Evolutionary conservation across 2,329 filamentous ascomycete species (phyloP).

Genomic region (Monascus ruber): DNA sequence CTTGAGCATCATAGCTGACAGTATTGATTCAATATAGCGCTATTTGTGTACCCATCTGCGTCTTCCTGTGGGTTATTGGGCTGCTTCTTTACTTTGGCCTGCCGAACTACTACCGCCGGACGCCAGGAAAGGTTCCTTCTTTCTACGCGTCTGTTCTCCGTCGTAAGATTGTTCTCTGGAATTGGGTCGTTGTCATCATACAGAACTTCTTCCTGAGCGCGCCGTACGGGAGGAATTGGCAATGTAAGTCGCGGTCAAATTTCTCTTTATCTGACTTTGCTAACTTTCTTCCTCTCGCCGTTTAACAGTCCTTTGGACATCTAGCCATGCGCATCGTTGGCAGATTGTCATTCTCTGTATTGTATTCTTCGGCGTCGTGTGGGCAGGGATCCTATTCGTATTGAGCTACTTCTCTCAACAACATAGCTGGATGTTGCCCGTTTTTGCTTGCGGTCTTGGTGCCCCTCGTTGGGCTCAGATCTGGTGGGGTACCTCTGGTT

Average conservation of each 20-base stretch:
- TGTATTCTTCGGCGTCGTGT: slow-evolving; percentile 43
- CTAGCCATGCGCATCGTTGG: slow-evolving; percentile 45
- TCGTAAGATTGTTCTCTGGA: slow-evolving; percentile 57
- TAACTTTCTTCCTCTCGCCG: neutral
- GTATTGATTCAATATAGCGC: slow-evolving; percentile 25
- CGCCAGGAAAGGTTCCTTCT: slow-evolving; percentile 51
- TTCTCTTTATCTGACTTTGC: neutral
- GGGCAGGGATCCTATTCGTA: slow-evolving; percentile 36
- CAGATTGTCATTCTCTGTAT: slow-evolving; percentile 42
- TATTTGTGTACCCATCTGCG: slow-evolving; percentile 47
- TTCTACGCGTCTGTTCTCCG: slow-evolving; percentile 53
- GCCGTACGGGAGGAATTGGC: slow-evolving; percentile 57
- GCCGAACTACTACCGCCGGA: slow-evolving; percentile 55
- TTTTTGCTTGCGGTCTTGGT: slow-evolving; percentile 55
- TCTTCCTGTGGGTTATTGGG: slow-evolving; percentile 47
- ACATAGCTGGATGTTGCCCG: slow-evolving; percentile 55
- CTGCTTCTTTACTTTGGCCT: slow-evolving; percentile 48
- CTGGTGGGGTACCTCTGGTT: slow-evolving; percentile 51
- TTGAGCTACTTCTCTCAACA: slow-evolving; percentile 46
- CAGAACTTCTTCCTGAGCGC: slow-evolving; percentile 59
- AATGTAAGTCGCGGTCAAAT: slow-evolving; percentile 29
- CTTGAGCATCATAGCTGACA: neutral
- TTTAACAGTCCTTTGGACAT: slow-evolving; percentile 43
- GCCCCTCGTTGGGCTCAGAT: slow-evolving; percentile 58
- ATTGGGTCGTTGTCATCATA: slow-evolving; percentile 51